Evolutionary conservation across 768 basidiomycete species (phyloP).

Genomic region (Scleroderma citrinum): DNA sequence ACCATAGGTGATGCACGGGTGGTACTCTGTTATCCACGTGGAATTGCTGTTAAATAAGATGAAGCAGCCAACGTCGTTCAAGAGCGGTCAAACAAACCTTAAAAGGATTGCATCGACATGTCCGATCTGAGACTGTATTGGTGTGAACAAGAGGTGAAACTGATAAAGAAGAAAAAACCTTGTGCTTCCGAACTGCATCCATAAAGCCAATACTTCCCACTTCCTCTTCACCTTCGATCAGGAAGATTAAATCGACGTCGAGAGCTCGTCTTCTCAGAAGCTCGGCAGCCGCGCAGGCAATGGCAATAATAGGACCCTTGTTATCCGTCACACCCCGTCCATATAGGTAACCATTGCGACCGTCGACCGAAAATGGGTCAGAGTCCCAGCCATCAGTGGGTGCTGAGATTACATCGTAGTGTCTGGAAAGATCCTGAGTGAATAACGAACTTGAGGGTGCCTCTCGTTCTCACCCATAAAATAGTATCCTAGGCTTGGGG

Average conservation of each 20-base stretch:
- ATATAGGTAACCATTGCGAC: slow-evolving; percentile 84
- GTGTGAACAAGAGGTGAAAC: slow-evolving; percentile 1
- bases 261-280: slow-evolving; percentile 67
- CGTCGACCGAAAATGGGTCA: slow-evolving; percentile 77
- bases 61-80: not conserved
- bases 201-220: slow-evolving; percentile 85
- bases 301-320: slow-evolving; percentile 91
- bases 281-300: slow-evolving; percentile 84
- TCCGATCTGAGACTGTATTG: slow-evolving; percentile 67
- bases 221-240: slow-evolving; percentile 97
- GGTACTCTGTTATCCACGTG: slow-evolving; percentile 91
- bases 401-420: slow-evolving; percentile 95
- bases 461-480: slow-evolving; percentile 64
- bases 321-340: slow-evolving; percentile 92
- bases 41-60: slow-evolving; percentile 62
- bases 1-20: slow-evolving; percentile 93
- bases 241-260: slow-evolving; percentile 80
- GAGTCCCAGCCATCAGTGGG: slow-evolving; percentile 69
- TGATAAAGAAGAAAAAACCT: slow-evolving; percentile 38
- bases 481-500: slow-evolving; percentile 69
- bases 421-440: slow-evolving; percentile 41
- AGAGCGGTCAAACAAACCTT: slow-evolving; percentile 41
- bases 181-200: slow-evolving; percentile 68
- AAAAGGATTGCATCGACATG: slow-evolving; percentile 85
- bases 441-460: slow-evolving; percentile 1